Evolutionary conservation across 2,329 filamentous ascomycete species (phyloP).

Genomic region (Cercospora beticola): DNA sequence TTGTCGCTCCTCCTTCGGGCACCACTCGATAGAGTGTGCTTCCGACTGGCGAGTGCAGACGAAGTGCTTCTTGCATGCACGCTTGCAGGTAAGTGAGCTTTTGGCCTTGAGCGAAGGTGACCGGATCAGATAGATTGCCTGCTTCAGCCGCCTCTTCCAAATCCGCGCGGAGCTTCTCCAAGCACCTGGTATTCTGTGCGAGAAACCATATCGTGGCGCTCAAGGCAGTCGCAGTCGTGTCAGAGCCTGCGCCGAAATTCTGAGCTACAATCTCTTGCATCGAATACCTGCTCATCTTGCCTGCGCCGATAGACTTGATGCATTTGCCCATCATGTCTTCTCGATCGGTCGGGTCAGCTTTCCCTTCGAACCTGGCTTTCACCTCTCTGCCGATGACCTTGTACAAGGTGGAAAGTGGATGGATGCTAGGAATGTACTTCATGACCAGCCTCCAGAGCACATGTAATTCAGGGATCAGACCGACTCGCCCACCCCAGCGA

Average conservation of each 20-base stretch:
- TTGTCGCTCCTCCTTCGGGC: slow-evolving; percentile 40
- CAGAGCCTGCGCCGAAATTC: slow-evolving; percentile 43
- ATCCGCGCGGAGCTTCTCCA: slow-evolving; percentile 38
- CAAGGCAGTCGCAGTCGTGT: slow-evolving; percentile 33
- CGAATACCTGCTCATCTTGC: slow-evolving; percentile 35
- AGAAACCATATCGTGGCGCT: slow-evolving; percentile 41
- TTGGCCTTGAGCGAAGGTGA: slow-evolving; percentile 37
- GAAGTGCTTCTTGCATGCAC: slow-evolving; percentile 15
- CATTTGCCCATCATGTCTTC: slow-evolving; percentile 42
- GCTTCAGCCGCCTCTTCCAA: slow-evolving; percentile 32
- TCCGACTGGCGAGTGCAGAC: slow-evolving; percentile 33
- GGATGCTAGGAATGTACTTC: not conserved
- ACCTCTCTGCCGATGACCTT: slow-evolving; percentile 35
- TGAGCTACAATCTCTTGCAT: slow-evolving; percentile 38
- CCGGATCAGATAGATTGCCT: slow-evolving; percentile 34
- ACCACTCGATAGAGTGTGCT: slow-evolving; percentile 41
- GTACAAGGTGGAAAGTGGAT: not conserved
- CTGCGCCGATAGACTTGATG: slow-evolving; percentile 35
- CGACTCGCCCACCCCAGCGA: not conserved
- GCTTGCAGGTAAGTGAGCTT: slow-evolving; percentile 22
- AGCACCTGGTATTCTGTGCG: slow-evolving; percentile 37
- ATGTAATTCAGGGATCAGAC: not conserved
- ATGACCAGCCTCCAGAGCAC: not conserved
- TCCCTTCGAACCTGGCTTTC: not conserved
- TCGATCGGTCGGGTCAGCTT: slow-evolving; percentile 33